phyloP scores from a whole-genome alignment of 768 basidiomycete species.

The Dictyophora rubrovolvata region DNA sequence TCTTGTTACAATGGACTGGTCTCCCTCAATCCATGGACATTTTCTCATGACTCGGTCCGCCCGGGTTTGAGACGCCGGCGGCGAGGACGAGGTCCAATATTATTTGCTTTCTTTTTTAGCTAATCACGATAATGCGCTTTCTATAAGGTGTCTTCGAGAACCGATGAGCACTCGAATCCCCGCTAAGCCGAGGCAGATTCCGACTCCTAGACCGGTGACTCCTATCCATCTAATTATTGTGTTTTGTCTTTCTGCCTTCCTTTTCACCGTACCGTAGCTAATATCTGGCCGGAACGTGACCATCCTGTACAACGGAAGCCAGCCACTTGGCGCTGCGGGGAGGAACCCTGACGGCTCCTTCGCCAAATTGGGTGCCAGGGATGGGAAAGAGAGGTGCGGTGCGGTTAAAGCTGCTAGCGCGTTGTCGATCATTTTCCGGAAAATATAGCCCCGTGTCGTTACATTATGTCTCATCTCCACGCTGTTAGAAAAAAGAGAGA shows the following conservation, averaged over 20 bases:
- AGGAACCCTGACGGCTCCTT: slow-evolving; percentile 33
- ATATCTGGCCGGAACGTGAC: slow-evolving; percentile 96
- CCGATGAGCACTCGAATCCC: slow-evolving; percentile 8
- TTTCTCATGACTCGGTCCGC: slow-evolving; percentile 5
- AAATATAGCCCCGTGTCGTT: slow-evolving; percentile 65
- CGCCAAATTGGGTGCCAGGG: slow-evolving; percentile 23
- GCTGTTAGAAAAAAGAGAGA: slow-evolving; percentile 29
- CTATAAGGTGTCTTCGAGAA: background rate
- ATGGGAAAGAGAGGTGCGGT: slow-evolving; percentile 33
- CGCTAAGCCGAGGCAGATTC: slow-evolving; percentile 25
- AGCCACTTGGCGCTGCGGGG: slow-evolving; percentile 52
- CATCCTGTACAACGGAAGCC: slow-evolving; percentile 96
- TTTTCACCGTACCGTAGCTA: slow-evolving; percentile 73
- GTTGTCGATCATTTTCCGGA: slow-evolving; percentile 74
- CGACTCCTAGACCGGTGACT: slow-evolving; percentile 24
- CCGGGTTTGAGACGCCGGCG: slow-evolving; percentile 2
- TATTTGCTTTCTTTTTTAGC: background rate
- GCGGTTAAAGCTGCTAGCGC: slow-evolving; percentile 25
- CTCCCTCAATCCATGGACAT: too few species aligned
- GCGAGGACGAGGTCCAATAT: background rate
- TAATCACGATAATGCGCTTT: background rate
- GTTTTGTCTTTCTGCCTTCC: slow-evolving; percentile 62
- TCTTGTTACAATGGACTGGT: background rate
- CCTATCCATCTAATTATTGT: slow-evolving; percentile 42
- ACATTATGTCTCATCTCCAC: slow-evolving; percentile 93